These are phyloP conservation scores for Lichenothelia convexa DNA, from an alignment of 495 filamentous ascomycete genomes.

Conservation along the genomic window DNA sequence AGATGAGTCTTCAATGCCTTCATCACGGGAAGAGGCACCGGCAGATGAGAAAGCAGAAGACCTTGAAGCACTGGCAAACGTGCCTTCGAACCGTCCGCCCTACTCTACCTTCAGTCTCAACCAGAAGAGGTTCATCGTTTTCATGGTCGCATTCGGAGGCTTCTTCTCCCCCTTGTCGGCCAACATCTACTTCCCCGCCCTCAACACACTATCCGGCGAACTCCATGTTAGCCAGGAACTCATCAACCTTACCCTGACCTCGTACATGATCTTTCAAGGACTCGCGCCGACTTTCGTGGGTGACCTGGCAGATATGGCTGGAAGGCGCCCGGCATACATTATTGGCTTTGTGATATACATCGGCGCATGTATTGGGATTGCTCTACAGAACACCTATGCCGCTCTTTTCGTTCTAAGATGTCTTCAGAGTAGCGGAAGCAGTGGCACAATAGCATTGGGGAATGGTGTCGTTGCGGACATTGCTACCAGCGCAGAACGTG, in stretches of 20 bases:
- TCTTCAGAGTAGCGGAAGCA: conserved; percentile 15
- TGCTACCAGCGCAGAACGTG: conserved; percentile 19
- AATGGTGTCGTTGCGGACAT: conserved; percentile 23
- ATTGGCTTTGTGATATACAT: conserved; percentile 24
- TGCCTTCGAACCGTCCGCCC: not conserved
- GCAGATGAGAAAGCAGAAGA: not conserved
- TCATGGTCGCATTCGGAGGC: conserved; percentile 43
- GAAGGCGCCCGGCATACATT: conserved; percentile 23
- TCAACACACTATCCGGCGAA: conserved; percentile 36
- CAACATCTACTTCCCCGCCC: conserved; percentile 64
- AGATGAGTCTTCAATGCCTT: no score
- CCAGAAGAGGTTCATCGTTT: conserved; percentile 42
- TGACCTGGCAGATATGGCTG: conserved; percentile 23
- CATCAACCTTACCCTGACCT: conserved; percentile 34
- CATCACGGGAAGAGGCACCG: no score
- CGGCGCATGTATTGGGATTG: conserved; percentile 24
- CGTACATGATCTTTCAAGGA: conserved; percentile 19
- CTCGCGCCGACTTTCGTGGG: conserved; percentile 21
- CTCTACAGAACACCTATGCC: conserved; percentile 16
- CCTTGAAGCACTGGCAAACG: not conserved
- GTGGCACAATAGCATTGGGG: conserved; percentile 16
- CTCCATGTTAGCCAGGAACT: conserved; percentile 37
- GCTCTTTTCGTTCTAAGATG: conserved; percentile 17
- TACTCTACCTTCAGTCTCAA: conserved; percentile 33
- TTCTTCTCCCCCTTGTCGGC: conserved; percentile 59